Evolutionary conservation across 257 asterid genomes (phyloP).

Genomic region (Nicotiana otophora): DNA sequence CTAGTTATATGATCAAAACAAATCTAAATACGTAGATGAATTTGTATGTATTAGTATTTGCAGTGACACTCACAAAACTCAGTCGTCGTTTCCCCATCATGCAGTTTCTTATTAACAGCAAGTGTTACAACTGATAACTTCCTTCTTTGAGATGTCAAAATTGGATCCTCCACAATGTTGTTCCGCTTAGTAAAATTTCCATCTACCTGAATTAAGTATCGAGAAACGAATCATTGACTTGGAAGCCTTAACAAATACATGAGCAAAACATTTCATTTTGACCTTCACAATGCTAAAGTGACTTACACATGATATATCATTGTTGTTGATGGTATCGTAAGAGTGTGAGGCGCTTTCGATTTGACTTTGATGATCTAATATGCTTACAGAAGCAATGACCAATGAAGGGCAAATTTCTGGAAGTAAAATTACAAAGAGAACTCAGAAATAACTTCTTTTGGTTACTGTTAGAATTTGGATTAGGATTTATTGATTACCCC

Average conservation of each 20-base stretch:
- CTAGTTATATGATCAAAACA: background rate
- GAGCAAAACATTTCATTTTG: slow-evolving; percentile 1
- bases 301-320: slow-evolving; percentile 6
- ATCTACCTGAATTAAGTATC: slow-evolving; percentile 12
- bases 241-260: slow-evolving; percentile 7
- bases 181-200: slow-evolving; percentile 11
- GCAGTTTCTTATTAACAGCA: slow-evolving; percentile 18
- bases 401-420: slow-evolving; percentile 41
- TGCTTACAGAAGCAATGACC: slow-evolving; percentile 18
- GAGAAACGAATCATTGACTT: background rate
- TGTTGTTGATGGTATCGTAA: background rate
- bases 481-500: slow-evolving; percentile 39
- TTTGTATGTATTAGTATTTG: background rate
- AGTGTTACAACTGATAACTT: slow-evolving; percentile 24
- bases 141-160: slow-evolving; percentile 20
- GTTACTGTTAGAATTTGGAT: background rate
- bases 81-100: slow-evolving; percentile 21
- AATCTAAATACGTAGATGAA: background rate
- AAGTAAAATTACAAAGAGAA: background rate
- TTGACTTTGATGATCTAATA: slow-evolving; percentile 9
- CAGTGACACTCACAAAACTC: slow-evolving; percentile 31
- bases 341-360: slow-evolving; percentile 13
- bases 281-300: background rate
- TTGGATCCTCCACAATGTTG: slow-evolving; percentile 9
- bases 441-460: background rate